phyloP scores from a whole-genome alignment of 2,329 filamentous ascomycete species.

The Byssochlamys sp. region DNA sequence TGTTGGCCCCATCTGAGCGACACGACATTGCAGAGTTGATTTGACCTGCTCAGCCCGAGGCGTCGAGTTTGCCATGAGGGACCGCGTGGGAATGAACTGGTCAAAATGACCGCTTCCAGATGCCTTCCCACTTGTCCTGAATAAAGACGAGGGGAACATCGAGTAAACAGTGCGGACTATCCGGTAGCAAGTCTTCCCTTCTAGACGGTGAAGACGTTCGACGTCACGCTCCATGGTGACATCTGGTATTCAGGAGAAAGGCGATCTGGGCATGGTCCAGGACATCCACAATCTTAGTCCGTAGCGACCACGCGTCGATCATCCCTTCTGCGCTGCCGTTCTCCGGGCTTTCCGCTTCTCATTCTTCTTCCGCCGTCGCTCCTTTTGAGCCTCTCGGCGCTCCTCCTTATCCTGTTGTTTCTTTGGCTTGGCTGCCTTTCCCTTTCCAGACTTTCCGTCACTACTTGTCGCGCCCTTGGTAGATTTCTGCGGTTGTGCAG shows the following conservation, averaged over 20 bases:
- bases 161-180: neutral
- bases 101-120: neutral
- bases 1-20: neutral
- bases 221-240: neutral
- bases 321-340: conserved; percentile 3
- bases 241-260: neutral
- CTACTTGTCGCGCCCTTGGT: conserved; percentile 5
- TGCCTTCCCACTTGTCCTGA: neutral
- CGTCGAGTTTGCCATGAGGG: neutral
- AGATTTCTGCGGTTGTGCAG: neutral
- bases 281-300: neutral
- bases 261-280: neutral
- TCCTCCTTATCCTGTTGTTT: conserved; percentile 12
- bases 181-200: neutral
- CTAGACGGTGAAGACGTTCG: neutral
- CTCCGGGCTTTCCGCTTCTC: conserved; percentile 19
- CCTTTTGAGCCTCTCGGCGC: conserved; percentile 17
- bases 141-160: neutral
- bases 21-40: neutral
- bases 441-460: conserved; percentile 12
- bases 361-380: conserved; percentile 32
- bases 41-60: neutral
- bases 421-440: conserved; percentile 19
- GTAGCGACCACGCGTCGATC: conserved; percentile 13
- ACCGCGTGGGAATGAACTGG: neutral